These are phyloP conservation scores for Scedosporium aurantiacum DNA, from an alignment of 2,329 filamentous ascomycete genomes.

Conservation along the genomic window DNA sequence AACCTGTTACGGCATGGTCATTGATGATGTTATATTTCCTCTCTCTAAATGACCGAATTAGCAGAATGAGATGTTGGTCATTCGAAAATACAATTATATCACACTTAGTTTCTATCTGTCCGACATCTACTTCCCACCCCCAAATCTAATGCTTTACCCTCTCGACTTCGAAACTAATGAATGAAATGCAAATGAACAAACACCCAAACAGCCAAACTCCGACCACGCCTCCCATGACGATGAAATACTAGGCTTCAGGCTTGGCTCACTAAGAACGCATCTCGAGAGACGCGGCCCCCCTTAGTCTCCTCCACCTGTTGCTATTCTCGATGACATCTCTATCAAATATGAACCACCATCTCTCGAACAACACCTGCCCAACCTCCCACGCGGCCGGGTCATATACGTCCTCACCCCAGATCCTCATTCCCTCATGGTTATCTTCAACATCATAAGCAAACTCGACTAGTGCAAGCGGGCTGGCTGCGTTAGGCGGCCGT, in stretches of 20 bases:
- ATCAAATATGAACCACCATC: constrained; percentile 53
- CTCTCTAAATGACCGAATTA: too few species aligned
- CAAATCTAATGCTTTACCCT: too few species aligned
- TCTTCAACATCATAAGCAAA: constrained; percentile 49
- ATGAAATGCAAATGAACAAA: too few species aligned
- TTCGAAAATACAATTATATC: too few species aligned
- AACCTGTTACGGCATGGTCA: too few species aligned
- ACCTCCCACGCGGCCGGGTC: constrained; percentile 42
- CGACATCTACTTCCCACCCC: too few species aligned
- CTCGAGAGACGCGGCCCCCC: constrained; percentile 28
- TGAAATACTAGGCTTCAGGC: neutral
- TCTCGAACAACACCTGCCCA: constrained; percentile 44
- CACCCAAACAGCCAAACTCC: too few species aligned
- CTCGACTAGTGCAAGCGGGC: constrained; percentile 35
- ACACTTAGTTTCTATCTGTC: too few species aligned
- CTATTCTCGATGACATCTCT: constrained; percentile 38
- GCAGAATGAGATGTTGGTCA: too few species aligned
- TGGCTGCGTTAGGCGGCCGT: constrained; percentile 34
- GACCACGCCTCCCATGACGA: neutral
- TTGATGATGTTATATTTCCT: too few species aligned
- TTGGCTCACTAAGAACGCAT: neutral
- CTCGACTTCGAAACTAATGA: too few species aligned
- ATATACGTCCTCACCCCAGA: constrained; percentile 39
- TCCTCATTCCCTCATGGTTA: constrained; percentile 34
- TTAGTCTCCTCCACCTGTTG: constrained; percentile 36